Evolutionary conservation across 305 asterid species (phyloP).

Genomic region (Fraxinus platypoda): DNA sequence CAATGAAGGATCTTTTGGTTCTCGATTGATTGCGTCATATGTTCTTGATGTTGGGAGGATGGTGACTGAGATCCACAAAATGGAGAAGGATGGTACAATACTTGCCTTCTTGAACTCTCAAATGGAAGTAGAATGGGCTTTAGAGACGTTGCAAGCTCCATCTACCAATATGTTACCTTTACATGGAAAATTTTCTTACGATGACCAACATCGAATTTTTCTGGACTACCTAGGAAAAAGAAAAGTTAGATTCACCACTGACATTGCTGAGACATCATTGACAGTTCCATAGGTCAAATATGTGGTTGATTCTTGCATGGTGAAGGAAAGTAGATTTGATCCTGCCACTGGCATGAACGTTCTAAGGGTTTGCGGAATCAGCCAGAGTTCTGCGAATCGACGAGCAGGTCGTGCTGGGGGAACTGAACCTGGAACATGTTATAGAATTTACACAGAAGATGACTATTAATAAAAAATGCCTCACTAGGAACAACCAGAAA

Average conservation of each 20-base stretch:
- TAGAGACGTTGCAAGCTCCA: slow-evolving; percentile 58
- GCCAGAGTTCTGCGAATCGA: slow-evolving; percentile 92
- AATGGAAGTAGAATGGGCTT: slow-evolving; percentile 90
- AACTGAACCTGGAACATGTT: slow-evolving; percentile 84
- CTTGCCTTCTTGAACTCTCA: slow-evolving; percentile 95
- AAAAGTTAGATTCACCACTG: slow-evolving; percentile 77
- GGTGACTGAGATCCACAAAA: slow-evolving; percentile 54
- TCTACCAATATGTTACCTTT: slow-evolving; percentile 65
- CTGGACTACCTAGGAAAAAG: slow-evolving; percentile 61
- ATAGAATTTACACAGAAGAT: slow-evolving; percentile 59
- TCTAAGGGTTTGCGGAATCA: slow-evolving; percentile 62
- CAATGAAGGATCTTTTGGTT: slow-evolving; percentile 39
- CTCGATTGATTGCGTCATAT: slow-evolving; percentile 53
- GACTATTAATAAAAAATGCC: slow-evolving; percentile 62
- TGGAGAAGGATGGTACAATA: slow-evolving; percentile 66
- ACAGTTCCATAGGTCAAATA: slow-evolving; percentile 87
- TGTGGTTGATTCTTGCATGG: slow-evolving; percentile 88
- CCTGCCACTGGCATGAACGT: slow-evolving; percentile 80
- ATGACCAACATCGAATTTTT: slow-evolving; percentile 69
- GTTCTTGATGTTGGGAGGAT: slow-evolving; percentile 62
- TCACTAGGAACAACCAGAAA: slow-evolving; percentile 89
- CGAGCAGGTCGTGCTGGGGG: slow-evolving; percentile 97
- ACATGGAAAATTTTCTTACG: slow-evolving; percentile 80
- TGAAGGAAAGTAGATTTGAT: slow-evolving; percentile 72
- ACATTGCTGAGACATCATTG: slow-evolving; percentile 89